Conservation (phyloP, 345 rosid species). For the Firmiana major region DNA sequence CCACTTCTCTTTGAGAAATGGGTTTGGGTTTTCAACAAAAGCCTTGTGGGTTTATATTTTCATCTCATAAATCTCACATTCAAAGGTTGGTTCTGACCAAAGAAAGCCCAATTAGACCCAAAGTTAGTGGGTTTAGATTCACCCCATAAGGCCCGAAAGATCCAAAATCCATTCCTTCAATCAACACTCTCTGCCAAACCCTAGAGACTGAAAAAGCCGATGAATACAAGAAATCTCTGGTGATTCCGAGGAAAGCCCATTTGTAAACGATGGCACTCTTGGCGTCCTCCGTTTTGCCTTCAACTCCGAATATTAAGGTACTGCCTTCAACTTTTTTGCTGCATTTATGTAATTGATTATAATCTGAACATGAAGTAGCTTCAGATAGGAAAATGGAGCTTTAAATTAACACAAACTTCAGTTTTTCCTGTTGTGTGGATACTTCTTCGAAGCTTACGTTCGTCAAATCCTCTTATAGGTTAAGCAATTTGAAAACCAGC, state of each 20-base stretch:
- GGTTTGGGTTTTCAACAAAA: no score
- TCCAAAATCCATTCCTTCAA: not conserved
- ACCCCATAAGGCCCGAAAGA: not conserved
- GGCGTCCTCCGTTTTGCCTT: slow-evolving; percentile 15
- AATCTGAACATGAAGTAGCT: not conserved
- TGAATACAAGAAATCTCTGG: not conserved
- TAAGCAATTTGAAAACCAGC: slow-evolving; percentile 20
- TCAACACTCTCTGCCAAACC: slow-evolving; percentile 15
- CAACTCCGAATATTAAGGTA: slow-evolving; percentile 26
- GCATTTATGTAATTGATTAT: not conserved
- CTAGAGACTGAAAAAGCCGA: slow-evolving; percentile 8
- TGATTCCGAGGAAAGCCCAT: not conserved
- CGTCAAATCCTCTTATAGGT: slow-evolving; percentile 20
- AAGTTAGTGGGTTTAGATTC: not conserved
- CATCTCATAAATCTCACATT: no score
- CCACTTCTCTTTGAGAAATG: no score
- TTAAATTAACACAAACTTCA: not conserved
- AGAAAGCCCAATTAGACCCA: not conserved
- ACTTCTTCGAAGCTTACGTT: not conserved
- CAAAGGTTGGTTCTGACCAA: no score
- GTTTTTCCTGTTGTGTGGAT: not conserved
- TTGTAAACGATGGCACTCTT: slow-evolving; percentile 27
- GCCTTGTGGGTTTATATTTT: no score
- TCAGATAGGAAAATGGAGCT: not conserved
- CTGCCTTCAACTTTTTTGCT: not conserved